A percentile compares a stretch with the other conserved stretches of the same genome.
Conservation (phyloP, 306 rosid genomes). For the Lathyrus sativus region DNA sequence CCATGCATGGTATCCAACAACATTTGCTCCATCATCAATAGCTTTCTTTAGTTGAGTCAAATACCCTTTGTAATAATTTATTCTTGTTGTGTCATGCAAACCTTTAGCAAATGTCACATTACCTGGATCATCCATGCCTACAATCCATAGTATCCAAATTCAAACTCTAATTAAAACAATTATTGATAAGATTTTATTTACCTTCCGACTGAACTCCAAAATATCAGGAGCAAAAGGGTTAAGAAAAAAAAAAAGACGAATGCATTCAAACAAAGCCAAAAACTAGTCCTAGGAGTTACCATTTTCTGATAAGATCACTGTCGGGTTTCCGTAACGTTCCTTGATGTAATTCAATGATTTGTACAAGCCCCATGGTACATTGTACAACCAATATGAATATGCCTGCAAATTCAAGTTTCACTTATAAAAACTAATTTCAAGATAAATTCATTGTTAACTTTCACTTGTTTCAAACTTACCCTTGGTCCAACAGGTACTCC, state of each 20-base stretch:
- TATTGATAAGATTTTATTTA: background rate
- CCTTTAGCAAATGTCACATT: conserved; percentile 57
- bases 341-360: conserved; percentile 71
- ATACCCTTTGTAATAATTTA: conserved; percentile 69
- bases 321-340: conserved; percentile 75
- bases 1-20: conserved; percentile 87
- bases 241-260: background rate
- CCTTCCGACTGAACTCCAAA: too few relatives aligned
- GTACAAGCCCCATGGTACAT: conserved; percentile 98
- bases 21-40: conserved; percentile 72
- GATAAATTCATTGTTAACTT: conserved; percentile 9
- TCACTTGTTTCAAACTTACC: conserved; percentile 47
- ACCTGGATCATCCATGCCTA: conserved; percentile 92
- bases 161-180: background rate
- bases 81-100: conserved; percentile 72
- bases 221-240: background rate
- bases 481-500: conserved; percentile 81
- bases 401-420: conserved; percentile 53
- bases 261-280: conserved; percentile 2
- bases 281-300: conserved; percentile 44
- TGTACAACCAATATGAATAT: conserved; percentile 82
- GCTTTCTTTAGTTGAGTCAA: conserved; percentile 75
- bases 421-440: conserved; percentile 12
- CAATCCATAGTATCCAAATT: background rate
- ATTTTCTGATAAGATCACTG: conserved; percentile 81